Evolutionary conservation across 2,329 filamentous ascomycete species (phyloP), one percentile per base, ranked within the genome.

Genomic region (Hawksworthiomyces lignivorus): DNA sequence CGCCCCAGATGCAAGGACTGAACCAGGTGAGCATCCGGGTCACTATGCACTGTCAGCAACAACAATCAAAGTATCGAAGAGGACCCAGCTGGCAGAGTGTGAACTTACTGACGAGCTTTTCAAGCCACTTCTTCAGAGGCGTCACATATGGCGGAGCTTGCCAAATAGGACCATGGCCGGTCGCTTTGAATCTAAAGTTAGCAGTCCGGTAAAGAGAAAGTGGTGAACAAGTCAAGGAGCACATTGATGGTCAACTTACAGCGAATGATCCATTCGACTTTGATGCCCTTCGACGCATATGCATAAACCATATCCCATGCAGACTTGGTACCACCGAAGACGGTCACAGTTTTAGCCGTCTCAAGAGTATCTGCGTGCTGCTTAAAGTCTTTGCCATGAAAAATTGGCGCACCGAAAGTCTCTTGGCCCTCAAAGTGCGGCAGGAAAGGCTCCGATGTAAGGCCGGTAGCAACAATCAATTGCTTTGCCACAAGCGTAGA

Each of bases 21-120:
- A 89, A 78, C 78, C 81, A 87, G 2, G 77, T 83, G 40, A 88
- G 61, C 48, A 84, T 69, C 0, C 84, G 77, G 0, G 75, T 82
- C 24, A 70, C 65, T 67, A n/a, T n/a, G n/a, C n/a, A n/a, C n/a
- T n/a, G n/a, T n/a, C n/a, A n/a, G n/a, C n/a, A n/a, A n/a, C n/a
- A n/a, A n/a, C n/a, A n/a, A n/a, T n/a, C n/a, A n/a, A n/a, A n/a
- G n/a, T n/a, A n/a, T n/a, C n/a, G n/a, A n/a, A n/a, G n/a, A n/a
- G n/a, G n/a, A n/a, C 39, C n/a, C 8, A 1, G 10, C 15, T 3
- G 4, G 5, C 2, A 30, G 27, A 20, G 15, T 2, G 6, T 9
- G 18, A 20, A 60, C 62, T 42, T 45, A 64, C 74, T 72, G 4
- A 82, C 70, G 5, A 87, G 68, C 51, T 81, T 77, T 58, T 87